Evolutionary conservation across 371 early-diverging fungal species (phyloP), one percentile per base, ranked within the genome.

Genomic region (Zychaea mexicana): DNA sequence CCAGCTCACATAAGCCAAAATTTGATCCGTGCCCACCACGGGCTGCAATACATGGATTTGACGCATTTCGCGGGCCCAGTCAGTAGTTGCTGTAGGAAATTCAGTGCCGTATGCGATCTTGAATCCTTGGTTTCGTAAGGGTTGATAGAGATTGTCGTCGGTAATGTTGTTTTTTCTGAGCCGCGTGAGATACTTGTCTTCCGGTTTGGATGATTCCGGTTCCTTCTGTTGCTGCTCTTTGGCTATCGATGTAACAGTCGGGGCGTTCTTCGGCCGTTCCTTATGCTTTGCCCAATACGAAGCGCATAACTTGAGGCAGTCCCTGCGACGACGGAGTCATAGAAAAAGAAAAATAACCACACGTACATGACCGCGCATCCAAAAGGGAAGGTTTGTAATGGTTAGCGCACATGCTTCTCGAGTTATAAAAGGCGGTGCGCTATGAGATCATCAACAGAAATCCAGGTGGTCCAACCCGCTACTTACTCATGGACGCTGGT

Each of bases 1-100:
- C 76, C 76, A 76, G 57, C 70, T 70, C 27, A 73, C 46, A 61
- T 67, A 76, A 1, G 64, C 60, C 21, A 76, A 21, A n/a, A 60
- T 61, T 19, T 53, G 60, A 12, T 60, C 45, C 5, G 45, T 32
- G 7, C 66, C 60, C 15, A 33, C 39, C 7, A 61, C 28, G 7
- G 24, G 28, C 21, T 61, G 61, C 1, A 67, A 12, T 24, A 61
- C 59, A 39, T 73, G 76, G 21, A 76, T 66, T 9, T 62, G 62
- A 0, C 52, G 42, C 24, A 71, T 31, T 4, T 46, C 60, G 32
- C 30, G 47, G 13, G 17, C 57, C 49, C 42, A 59, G 27, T 33
- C 24, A 7, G 49, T 66, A 19, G 7, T 2, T 26, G 12, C 10
- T 15, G 33, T 59, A 9, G 61, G 61, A 22, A 26, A 61, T 4